Conservation (phyloP, 2,329 filamentous ascomycete genomes). For the Colletotrichum spinosum region DNA sequence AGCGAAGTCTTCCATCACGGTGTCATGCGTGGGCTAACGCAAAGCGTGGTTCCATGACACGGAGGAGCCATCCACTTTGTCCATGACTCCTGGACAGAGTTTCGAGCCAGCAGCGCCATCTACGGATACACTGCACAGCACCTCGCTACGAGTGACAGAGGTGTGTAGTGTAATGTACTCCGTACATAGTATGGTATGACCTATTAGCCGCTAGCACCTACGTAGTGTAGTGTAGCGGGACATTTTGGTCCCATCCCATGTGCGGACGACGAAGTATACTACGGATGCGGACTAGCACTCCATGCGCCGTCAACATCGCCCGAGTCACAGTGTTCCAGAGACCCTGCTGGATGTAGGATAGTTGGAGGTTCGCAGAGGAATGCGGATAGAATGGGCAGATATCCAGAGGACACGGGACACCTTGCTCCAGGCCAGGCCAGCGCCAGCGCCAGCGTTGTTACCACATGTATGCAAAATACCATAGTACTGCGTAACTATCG, state of each 20-base stretch:
- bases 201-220: slow-evolving; percentile 4
- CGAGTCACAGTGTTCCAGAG: no score
- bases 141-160: background rate
- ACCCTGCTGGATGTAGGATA: background rate
- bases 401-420: background rate
- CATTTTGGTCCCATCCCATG: slow-evolving; percentile 18
- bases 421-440: no score
- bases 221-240: slow-evolving; percentile 5
- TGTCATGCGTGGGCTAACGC: background rate
- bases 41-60: background rate
- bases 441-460: background rate
- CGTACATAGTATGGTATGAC: no score
- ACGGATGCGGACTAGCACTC: slow-evolving; percentile 25
- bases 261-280: slow-evolving; percentile 31
- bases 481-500: no score
- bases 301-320: background rate
- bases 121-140: background rate
- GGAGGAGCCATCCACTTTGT: background rate
- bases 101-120: slow-evolving; percentile 5
- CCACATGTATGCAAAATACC: slow-evolving; percentile 9
- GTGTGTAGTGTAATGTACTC: background rate
- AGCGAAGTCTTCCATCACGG: no score
- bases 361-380: background rate
- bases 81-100: background rate
- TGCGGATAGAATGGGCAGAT: background rate